These are phyloP conservation scores for Russula brevipes DNA, from an alignment of 768 basidiomycete genomes.

Conservation along the genomic window DNA sequence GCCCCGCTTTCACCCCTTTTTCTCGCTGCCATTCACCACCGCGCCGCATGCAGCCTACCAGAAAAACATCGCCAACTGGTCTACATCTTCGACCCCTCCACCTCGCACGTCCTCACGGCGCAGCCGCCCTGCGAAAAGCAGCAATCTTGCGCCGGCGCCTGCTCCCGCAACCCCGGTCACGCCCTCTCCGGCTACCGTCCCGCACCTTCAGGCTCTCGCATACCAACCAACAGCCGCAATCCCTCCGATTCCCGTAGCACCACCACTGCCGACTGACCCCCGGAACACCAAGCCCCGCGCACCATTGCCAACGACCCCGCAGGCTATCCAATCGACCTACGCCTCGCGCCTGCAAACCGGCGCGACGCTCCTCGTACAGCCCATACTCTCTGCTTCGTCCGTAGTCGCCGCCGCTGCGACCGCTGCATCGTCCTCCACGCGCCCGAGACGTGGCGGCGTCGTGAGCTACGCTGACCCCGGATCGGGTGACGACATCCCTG, in stretches of 20 bases:
- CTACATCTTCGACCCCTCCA: constrained; percentile 51
- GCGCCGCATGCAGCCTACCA: constrained; percentile 43
- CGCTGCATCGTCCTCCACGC: constrained; percentile 34
- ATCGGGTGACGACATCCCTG: constrained; percentile 75
- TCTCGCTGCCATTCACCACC: constrained; percentile 5
- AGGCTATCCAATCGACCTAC: constrained; percentile 79
- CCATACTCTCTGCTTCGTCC: constrained; percentile 47
- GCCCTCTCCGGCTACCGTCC: constrained; percentile 35
- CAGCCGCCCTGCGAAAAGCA: constrained; percentile 38
- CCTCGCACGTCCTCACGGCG: constrained; percentile 44
- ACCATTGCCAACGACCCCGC: constrained; percentile 50
- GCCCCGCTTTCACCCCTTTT: not conserved
- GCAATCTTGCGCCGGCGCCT: constrained; percentile 37
- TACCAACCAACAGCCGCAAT: constrained; percentile 30
- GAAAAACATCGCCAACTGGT: constrained; percentile 70
- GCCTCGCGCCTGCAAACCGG: constrained; percentile 89
- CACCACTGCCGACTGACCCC: constrained; percentile 42
- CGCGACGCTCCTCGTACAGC: constrained; percentile 85
- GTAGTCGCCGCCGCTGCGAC: constrained; percentile 36
- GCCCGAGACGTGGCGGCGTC: constrained; percentile 54
- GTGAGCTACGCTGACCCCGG: constrained; percentile 87
- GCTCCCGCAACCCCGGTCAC: constrained; percentile 22
- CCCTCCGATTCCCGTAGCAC: constrained; percentile 29
- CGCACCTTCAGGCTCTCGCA: constrained; percentile 32
- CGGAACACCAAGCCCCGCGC: constrained; percentile 12